These are phyloP conservation scores for Exidia glandulosa DNA, from an alignment of 768 basidiomycete species.

Conservation along the genomic window DNA sequence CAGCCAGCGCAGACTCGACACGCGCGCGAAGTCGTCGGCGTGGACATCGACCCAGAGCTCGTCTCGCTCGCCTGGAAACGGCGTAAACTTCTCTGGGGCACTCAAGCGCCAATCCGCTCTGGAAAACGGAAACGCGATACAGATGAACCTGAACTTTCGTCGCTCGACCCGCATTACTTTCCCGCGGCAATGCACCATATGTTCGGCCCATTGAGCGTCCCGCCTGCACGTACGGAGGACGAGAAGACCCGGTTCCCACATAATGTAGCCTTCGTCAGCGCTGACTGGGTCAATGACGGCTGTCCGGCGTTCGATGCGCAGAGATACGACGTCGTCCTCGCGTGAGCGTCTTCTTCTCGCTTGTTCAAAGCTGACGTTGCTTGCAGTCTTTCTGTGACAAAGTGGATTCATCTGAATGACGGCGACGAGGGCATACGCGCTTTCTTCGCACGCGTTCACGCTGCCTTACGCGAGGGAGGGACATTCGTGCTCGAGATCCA, in stretches of 20 bases:
- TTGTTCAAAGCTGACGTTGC: not conserved
- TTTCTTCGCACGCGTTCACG: slow-evolving; percentile 57
- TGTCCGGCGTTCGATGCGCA: slow-evolving; percentile 42
- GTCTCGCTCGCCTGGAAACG: slow-evolving; percentile 69
- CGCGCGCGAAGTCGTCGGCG: slow-evolving; percentile 61
- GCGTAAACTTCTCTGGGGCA: slow-evolving; percentile 61
- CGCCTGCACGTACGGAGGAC: slow-evolving; percentile 10
- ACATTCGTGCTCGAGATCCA: slow-evolving; percentile 75
- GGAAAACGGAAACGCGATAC: not conserved
- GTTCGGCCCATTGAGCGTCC: slow-evolving; percentile 65
- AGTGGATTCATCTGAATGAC: slow-evolving; percentile 84
- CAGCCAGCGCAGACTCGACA: slow-evolving; percentile 49
- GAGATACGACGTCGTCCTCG: slow-evolving; percentile 69
- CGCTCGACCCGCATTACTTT: slow-evolving; percentile 37
- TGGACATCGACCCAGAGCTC: slow-evolving; percentile 74
- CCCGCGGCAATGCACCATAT: slow-evolving; percentile 67
- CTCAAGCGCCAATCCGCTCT: not conserved
- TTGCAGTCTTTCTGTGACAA: slow-evolving; percentile 69
- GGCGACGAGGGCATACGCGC: slow-evolving; percentile 59
- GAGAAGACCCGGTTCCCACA: slow-evolving; percentile 52
- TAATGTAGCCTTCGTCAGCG: slow-evolving; percentile 60
- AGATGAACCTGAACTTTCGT: not conserved
- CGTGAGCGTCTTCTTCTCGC: slow-evolving; percentile 34
- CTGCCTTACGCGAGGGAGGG: slow-evolving; percentile 50
- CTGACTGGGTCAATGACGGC: slow-evolving; percentile 57